Base-by-base conservation (phyloP, 768 basidiomycete species). In the Serpula lacrymans region DNA sequence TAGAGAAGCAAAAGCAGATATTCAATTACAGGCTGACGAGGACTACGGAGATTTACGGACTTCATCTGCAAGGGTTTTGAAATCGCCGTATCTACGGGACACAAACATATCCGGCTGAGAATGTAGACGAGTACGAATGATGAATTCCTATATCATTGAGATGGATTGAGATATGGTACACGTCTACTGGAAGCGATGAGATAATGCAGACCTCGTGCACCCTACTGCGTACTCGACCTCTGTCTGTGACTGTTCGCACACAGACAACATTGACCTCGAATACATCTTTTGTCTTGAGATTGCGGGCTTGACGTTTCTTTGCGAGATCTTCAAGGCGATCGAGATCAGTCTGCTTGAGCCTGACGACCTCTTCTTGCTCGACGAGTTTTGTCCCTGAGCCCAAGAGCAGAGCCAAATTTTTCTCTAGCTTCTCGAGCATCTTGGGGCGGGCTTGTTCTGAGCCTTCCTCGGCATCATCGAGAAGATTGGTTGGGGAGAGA, bases 181-280 rank as follows among this genome's bases (percentile, higher is more conserved):
- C 36, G 30, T 42, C 21, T 2, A 35, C 41, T 23, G 23, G 29
- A 41, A 18, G 20, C 21, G 14, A 25, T 27, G 43, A 29, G 33
- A 50, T 29, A 46, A 12, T n/a, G 67, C 78, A 48, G 55, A 88
- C 94, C 66, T 99, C 94, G 61, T 96, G 94, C 10, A 71, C 77
- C 51, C 84, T 80, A 58, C 80, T 91, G 43, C 96, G 72, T 48
- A 99, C 76, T 28, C 91, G 77, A 6, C 90, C 88, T 64, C 82
- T 93, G 60, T 89, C 86, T 4, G 80, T 64, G 3, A 95, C 83
- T 0, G 84, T 79, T 46, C 92, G 76, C 7, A 99, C 88, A 29
- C 88, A 81, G 31, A 97, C 77, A 32, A 99, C 76, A 59, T 99
- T 98, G 50, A 99, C 84, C 39, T 92, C 86, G 51, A 98, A 97